Conservation (phyloP, 2,329 filamentous ascomycete species). For the Diaporthe citri region DNA sequence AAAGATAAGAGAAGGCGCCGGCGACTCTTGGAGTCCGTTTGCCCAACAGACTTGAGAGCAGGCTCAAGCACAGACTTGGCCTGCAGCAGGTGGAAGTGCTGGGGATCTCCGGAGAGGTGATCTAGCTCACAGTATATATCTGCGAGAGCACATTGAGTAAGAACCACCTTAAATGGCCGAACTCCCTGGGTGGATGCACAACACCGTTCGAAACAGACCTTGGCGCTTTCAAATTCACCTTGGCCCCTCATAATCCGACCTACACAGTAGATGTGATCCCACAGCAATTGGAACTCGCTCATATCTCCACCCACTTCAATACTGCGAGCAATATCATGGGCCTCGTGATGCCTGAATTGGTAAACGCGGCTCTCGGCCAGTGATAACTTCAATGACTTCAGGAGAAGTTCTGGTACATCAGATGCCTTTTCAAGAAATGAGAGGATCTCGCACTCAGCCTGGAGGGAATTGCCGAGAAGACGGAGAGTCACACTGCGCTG, state of each 20-base stretch:
- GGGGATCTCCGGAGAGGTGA: not conserved
- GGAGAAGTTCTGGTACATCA: not conserved
- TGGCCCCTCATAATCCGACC: constrained; percentile 1
- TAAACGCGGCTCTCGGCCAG: not conserved
- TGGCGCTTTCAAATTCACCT: constrained; percentile 4
- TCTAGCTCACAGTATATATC: constrained; percentile 9
- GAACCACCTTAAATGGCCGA: not conserved
- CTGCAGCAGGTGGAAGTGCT: not conserved
- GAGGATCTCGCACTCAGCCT: not conserved
- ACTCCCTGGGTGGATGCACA: not conserved
- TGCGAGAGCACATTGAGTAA: not conserved
- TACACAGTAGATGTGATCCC: constrained; percentile 9
- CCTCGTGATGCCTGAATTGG: not conserved
- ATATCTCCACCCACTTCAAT: constrained; percentile 3
- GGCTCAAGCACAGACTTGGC: not conserved
- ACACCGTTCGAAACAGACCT: constrained; percentile 1
- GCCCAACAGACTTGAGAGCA: not conserved
- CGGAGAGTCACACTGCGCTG: constrained; percentile 6
- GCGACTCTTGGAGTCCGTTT: not conserved
- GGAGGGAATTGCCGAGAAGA: not conserved
- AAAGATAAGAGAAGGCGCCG: constrained; percentile 3
- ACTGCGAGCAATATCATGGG: not conserved
- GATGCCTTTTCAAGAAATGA: not conserved
- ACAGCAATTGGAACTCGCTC: not conserved
- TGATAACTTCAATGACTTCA: not conserved